Conservation (phyloP, 2,329 filamentous ascomycete genomes). For the Aspergillus chevalieri region DNA sequence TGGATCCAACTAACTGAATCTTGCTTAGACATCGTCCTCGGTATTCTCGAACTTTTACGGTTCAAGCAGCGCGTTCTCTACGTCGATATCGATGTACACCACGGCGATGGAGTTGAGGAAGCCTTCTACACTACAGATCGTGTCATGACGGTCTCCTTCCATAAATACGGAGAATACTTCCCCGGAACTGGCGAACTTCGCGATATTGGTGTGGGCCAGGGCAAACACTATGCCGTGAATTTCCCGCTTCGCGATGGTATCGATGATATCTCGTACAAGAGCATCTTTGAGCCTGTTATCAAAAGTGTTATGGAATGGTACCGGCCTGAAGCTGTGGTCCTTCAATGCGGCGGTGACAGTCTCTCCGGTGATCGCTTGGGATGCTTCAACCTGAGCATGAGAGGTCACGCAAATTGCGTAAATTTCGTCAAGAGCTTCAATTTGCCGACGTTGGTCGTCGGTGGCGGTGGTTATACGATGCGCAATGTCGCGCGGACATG, state of each 20-base stretch:
- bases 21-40: conserved; percentile 56
- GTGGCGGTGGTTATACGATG: conserved; percentile 66
- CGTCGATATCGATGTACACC: conserved; percentile 63
- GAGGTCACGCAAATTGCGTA: conserved; percentile 64
- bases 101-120: conserved; percentile 64
- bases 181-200: conserved; percentile 63
- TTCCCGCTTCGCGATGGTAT: conserved; percentile 65
- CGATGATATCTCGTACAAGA: conserved; percentile 61
- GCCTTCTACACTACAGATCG: conserved; percentile 66
- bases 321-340: conserved; percentile 59
- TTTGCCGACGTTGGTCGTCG: conserved; percentile 59
- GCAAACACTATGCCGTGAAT: conserved; percentile 64
- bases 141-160: conserved; percentile 66
- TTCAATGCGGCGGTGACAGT: conserved; percentile 64
- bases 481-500: conserved; percentile 58
- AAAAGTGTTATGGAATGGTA: conserved; percentile 65
- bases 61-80: conserved; percentile 61
- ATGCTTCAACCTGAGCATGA: conserved; percentile 66
- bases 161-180: conserved; percentile 69
- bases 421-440: conserved; percentile 63
- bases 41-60: conserved; percentile 58
- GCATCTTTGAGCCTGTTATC: conserved; percentile 63
- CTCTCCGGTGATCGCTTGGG: conserved; percentile 61
- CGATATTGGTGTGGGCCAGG: conserved; percentile 61
- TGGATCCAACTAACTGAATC: not conserved